Percentiles rank a stretch among this genome's conserved stretches.
These are phyloP conservation scores for Dorcoceras hygrometricum DNA, from an alignment of 257 asterid genomes.

Conservation along the genomic window DNA sequence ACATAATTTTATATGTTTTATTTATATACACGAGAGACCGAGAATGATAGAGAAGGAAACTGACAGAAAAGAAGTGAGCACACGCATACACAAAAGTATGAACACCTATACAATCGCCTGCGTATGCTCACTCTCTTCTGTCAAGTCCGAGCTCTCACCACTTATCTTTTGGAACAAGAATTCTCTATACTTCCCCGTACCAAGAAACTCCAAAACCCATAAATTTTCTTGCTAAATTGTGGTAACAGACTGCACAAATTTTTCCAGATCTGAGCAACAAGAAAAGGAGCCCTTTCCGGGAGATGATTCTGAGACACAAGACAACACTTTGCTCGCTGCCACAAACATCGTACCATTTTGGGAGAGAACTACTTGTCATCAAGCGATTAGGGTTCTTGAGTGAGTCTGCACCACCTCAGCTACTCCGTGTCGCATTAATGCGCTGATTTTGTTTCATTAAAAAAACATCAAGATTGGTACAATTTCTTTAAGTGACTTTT, in stretches of 20 bases:
- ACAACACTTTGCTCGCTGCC: too few relatives aligned
- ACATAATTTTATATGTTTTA: too few relatives aligned
- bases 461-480: too few relatives aligned
- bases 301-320: neutral
- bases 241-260: too few relatives aligned
- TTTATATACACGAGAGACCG: neutral
- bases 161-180: neutral
- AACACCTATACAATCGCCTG: slow-evolving; percentile 38
- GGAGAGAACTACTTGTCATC: too few relatives aligned
- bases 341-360: too few relatives aligned
- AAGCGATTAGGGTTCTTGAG: neutral
- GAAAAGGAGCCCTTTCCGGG: neutral
- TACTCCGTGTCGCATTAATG: too few relatives aligned
- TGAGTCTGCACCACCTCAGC: too few relatives aligned
- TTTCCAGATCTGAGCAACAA: neutral
- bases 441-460: too few relatives aligned
- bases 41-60: slow-evolving; percentile 26
- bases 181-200: neutral
- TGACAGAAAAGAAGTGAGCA: slow-evolving; percentile 57
- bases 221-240: neutral
- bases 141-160: neutral
- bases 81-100: slow-evolving; percentile 35
- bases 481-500: too few relatives aligned
- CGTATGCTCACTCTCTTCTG: slow-evolving; percentile 65
- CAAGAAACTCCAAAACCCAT: neutral